Evolutionary conservation across 768 basidiomycete genomes (phyloP).

Genomic region (Mycena capillaripes): DNA sequence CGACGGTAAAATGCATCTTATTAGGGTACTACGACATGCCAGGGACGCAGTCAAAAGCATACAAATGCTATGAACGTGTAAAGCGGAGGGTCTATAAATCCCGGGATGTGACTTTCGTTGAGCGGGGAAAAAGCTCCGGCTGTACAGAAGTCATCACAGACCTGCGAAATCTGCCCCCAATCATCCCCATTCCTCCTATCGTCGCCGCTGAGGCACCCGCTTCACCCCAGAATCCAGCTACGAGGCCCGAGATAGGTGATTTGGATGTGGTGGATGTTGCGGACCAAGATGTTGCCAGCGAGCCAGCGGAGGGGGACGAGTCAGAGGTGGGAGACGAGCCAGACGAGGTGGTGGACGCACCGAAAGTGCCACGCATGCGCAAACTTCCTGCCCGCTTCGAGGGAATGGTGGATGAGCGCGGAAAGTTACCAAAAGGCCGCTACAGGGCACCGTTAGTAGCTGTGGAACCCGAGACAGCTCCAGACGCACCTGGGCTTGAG

Average conservation of each 20-base stretch:
- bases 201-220: background rate
- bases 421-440: conserved; percentile 1
- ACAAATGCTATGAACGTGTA: conserved; percentile 1
- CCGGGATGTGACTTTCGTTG: background rate
- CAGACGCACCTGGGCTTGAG: conserved; percentile 1
- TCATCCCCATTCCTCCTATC: background rate
- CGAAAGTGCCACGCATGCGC: background rate
- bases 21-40: conserved; percentile 9
- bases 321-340: background rate
- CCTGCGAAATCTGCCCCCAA: conserved; percentile 10
- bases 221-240: background rate
- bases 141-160: conserved; percentile 20
- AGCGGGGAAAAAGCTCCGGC: background rate
- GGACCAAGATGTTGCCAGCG: no score
- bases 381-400: background rate
- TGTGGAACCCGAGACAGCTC: background rate
- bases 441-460: background rate
- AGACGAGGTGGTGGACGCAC: background rate
- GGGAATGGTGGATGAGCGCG: conserved; percentile 3
- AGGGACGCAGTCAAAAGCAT: conserved; percentile 7
- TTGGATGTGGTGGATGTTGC: no score
- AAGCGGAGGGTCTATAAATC: conserved; percentile 12
- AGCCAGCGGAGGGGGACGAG: background rate
- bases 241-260: no score
- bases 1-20: background rate